Evolutionary conservation across 1,284 basidiomycete genomes (phyloP).

Genomic region (Boletus semigastroideus): DNA sequence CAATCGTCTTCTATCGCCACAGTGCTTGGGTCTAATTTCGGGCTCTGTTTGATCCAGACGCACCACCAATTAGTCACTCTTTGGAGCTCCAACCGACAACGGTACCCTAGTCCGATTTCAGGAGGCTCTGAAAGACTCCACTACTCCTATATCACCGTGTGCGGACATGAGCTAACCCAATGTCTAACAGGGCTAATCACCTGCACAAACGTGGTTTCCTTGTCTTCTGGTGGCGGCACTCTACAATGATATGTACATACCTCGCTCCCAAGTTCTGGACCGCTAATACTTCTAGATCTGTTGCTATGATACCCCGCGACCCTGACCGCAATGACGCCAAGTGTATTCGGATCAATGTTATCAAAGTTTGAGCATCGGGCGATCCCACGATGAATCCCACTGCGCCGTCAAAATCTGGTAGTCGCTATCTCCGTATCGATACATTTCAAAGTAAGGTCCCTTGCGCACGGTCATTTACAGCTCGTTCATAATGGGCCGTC

Average conservation of each 20-base stretch:
- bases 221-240: neutral
- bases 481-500: conserved; percentile 16
- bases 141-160: neutral
- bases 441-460: conserved; percentile 1
- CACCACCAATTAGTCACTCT: neutral
- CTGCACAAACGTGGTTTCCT: too few relatives aligned
- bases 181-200: neutral
- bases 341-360: conserved; percentile 13
- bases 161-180: neutral
- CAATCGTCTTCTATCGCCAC: neutral
- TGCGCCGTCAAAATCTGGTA: neutral
- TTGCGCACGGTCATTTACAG: conserved; percentile 30
- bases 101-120: neutral
- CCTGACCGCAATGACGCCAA: conserved; percentile 12
- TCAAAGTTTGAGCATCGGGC: conserved; percentile 17
- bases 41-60: neutral
- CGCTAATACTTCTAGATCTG: neutral
- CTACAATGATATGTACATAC: too few relatives aligned
- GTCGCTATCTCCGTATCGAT: conserved; percentile 17
- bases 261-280: neutral
- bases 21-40: neutral
- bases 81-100: neutral
- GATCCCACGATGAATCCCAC: conserved; percentile 9
- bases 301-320: conserved; percentile 2
- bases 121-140: neutral